Conservation (phyloP, 148 eudicot species). For the Rhododendron simsii region DNA sequence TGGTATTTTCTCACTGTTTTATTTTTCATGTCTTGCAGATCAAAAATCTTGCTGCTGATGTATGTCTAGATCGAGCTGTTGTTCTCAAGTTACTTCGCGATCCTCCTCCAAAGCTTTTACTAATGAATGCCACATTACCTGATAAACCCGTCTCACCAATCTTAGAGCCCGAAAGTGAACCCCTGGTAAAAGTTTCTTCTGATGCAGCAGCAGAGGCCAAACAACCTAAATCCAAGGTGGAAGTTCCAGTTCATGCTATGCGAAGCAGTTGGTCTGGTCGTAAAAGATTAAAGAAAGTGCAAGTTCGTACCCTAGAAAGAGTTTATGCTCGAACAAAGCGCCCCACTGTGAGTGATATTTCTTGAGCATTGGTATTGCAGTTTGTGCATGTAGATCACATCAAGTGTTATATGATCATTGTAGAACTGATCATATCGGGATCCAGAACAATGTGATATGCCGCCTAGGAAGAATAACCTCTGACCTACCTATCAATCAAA, state of each 20-base stretch:
- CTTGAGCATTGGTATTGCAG: neutral
- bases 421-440: neutral
- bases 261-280: slow-evolving; percentile 81
- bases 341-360: slow-evolving; percentile 72
- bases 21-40: slow-evolving; percentile 46
- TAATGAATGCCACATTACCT: slow-evolving; percentile 79
- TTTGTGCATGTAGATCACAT: neutral
- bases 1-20: slow-evolving; percentile 7
- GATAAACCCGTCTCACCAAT: slow-evolving; percentile 46
- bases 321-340: slow-evolving; percentile 77
- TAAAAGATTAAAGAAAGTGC: slow-evolving; percentile 84
- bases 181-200: slow-evolving; percentile 23
- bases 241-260: slow-evolving; percentile 72
- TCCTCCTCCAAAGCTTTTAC: slow-evolving; percentile 81
- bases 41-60: slow-evolving; percentile 73
- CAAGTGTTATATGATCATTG: neutral
- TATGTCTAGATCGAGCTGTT: slow-evolving; percentile 80
- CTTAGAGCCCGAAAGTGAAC: slow-evolving; percentile 25
- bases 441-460: neutral
- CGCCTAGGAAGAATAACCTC: neutral
- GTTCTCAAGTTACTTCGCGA: slow-evolving; percentile 83
- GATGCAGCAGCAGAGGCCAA: slow-evolving; percentile 29
- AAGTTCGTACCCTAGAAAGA: slow-evolving; percentile 65
- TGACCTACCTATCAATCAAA: neutral
- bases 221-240: slow-evolving; percentile 37